Evolutionary conservation across 2,329 filamentous ascomycete genomes (phyloP), one percentile per base, ranked within the genome.

Genomic region (Sporothrix humicola): DNA sequence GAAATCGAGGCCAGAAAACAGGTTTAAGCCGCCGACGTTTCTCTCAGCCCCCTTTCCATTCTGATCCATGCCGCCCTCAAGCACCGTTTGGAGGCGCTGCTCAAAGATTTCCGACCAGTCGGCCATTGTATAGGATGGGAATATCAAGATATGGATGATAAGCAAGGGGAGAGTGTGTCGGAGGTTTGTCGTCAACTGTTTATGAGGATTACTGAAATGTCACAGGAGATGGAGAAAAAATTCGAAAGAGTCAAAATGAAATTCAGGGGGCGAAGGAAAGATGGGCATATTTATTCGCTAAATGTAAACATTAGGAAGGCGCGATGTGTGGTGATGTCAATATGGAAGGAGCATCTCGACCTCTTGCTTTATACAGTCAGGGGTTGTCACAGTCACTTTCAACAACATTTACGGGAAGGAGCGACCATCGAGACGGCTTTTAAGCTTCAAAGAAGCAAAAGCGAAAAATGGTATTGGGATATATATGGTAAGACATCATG

Each of bases 51-150:
- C 61, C 10, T 37, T 52, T 10, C 12, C 61, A 52, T 52, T 20
- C 44, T 71, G 20, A 15, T 2, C 26, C 0, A 56, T 52, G 20
- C 20, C 56, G 42, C 72, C 71, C 1, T 66, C 61, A 2, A 75
- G 65, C 20, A 74, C 74, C 2, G 73, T 71, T 54, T 69, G 63
- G 2, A 77, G 73, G n/a, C 76, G 76, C 58, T 73, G 71, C 48
- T 75, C 74, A 31, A 77, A 77, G 1, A 73, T 61, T 2, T 72
- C 73, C 0, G 76, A 75, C 76, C 76, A 77, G 69, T 76, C 76
- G 8, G 63, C 17, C 74, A 76, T 75, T 0, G 1, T 74, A 31
- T 42, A 13, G 3, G 2, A 23, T 9, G 3, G 17, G 15, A 7
- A 9, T 48, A 46, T 50, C 3, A 50, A 10, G n/a, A 9, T 37